phyloP scores from a whole-genome alignment of 192 early-diverging fungal species.

The Obelidium mucronatum region DNA sequence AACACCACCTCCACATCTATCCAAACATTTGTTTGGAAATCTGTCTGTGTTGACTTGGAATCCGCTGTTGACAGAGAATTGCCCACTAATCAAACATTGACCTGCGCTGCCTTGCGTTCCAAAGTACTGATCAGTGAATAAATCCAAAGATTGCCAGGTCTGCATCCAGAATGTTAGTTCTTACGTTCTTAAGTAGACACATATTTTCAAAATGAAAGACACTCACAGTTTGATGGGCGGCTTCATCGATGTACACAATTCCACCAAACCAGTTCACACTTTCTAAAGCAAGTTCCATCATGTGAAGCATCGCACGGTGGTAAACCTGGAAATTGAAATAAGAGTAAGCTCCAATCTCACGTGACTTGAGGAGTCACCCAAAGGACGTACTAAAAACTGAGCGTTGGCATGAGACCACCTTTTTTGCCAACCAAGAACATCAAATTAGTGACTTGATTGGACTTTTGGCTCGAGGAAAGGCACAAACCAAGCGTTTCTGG shows the following conservation, averaged over 20 bases:
- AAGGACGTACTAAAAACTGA: background rate
- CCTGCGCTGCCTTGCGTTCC: background rate
- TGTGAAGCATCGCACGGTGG: conserved; percentile 12
- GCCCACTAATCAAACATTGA: background rate
- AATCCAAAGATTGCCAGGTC: background rate
- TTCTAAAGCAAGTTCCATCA: conserved; percentile 1
- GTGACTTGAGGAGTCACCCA: background rate
- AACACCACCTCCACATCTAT: background rate
- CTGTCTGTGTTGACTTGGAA: background rate
- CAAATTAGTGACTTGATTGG: too few species aligned
- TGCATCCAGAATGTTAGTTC: background rate
- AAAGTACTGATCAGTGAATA: background rate
- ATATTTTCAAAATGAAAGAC: background rate
- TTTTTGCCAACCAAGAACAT: too few species aligned
- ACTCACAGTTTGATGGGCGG: background rate
- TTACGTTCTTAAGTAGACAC: background rate
- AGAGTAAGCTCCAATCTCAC: too few species aligned
- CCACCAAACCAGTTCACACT: conserved; percentile 6
- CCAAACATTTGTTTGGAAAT: background rate
- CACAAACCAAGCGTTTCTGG: background rate
- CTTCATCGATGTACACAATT: background rate
- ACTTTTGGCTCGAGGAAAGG: too few species aligned
- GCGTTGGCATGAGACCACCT: conserved; percentile 5
- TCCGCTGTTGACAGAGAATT: background rate
- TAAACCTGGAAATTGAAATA: background rate